A percentile compares a stretch with the other conserved stretches of the same genome.
phyloP scores from a whole-genome alignment of 208 protist genomes.

The Herpetomonas tarakana region DNA sequence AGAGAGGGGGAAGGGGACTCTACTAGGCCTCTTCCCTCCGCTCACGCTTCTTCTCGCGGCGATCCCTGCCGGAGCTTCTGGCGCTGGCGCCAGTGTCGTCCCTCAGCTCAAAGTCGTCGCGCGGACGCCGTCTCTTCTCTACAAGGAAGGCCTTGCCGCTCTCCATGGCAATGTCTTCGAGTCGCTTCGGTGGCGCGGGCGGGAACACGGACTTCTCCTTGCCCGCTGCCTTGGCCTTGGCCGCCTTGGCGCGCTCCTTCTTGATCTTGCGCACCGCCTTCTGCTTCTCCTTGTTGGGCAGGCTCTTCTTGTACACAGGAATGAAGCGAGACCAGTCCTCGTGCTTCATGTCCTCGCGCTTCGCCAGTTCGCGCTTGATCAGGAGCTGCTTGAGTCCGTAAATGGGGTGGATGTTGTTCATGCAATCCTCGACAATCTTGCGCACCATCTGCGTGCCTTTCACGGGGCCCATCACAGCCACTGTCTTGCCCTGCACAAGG shows the following conservation, averaged over 20 bases:
- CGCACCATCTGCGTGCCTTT: slow-evolving; percentile 96
- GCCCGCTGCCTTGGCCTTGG: slow-evolving; percentile 53
- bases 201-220: slow-evolving; percentile 88
- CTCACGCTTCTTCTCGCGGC: slow-evolving; percentile 11
- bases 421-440: slow-evolving; percentile 98
- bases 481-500: slow-evolving; percentile 98
- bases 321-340: slow-evolving; percentile 99
- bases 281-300: slow-evolving; percentile 88
- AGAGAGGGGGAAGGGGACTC: no score
- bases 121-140: slow-evolving; percentile 34
- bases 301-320: slow-evolving; percentile 95
- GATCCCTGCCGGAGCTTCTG: slow-evolving; percentile 1
- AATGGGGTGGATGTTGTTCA: slow-evolving; percentile 99
- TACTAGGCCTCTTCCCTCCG: no score
- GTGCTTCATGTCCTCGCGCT: slow-evolving; percentile 94
- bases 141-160: slow-evolving; percentile 86
- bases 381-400: slow-evolving; percentile 99
- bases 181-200: slow-evolving; percentile 79
- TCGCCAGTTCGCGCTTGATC: slow-evolving; percentile 98
- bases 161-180: slow-evolving; percentile 92
- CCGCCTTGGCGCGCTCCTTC: slow-evolving; percentile 68
- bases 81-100: background rate
- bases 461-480: slow-evolving; percentile 95
- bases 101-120: slow-evolving; percentile 71
- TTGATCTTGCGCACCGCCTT: slow-evolving; percentile 87